Evolutionary conservation across 2,329 filamentous ascomycete species (phyloP).

Genomic region (Trichoderma hamatum): DNA sequence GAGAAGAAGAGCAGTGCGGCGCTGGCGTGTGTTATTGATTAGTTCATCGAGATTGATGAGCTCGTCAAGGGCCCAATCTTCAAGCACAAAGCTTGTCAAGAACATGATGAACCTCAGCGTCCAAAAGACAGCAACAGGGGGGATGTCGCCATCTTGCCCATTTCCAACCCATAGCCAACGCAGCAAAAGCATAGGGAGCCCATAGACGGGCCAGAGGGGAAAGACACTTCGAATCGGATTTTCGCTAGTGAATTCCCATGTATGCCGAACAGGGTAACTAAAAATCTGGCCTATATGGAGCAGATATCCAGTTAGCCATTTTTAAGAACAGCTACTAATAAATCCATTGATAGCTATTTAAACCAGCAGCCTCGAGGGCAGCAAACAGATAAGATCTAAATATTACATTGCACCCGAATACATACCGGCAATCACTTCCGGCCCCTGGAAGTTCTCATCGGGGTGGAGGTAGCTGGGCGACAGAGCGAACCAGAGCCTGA

Average conservation of each 20-base stretch:
- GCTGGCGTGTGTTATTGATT: constrained; percentile 68
- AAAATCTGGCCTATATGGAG: constrained; percentile 77
- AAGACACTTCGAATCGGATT: constrained; percentile 93
- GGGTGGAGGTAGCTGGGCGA: constrained; percentile 96
- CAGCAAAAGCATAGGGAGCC: constrained; percentile 87
- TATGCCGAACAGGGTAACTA: constrained; percentile 83
- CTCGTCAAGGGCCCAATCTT: constrained; percentile 97
- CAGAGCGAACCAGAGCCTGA: constrained; percentile 91
- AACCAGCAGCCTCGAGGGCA: background rate
- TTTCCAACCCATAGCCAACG: constrained; percentile 92
- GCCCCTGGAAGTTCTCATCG: constrained; percentile 98
- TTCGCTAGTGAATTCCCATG: constrained; percentile 94
- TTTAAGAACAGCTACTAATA: background rate
- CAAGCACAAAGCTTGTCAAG: constrained; percentile 88
- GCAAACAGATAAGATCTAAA: background rate
- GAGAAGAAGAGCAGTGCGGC: constrained; percentile 75
- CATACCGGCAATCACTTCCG: constrained; percentile 94
- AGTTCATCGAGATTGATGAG: constrained; percentile 59
- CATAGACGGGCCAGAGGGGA: constrained; percentile 94
- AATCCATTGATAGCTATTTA: background rate
- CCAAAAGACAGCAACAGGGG: constrained; percentile 89
- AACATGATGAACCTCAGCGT: constrained; percentile 90
- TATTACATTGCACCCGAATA: constrained; percentile 28
- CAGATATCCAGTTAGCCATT: constrained; percentile 13
- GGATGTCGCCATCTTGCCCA: constrained; percentile 72